phyloP scores from a whole-genome alignment of 2,329 filamentous ascomycete genomes.

The Aureobasidium sp. region DNA sequence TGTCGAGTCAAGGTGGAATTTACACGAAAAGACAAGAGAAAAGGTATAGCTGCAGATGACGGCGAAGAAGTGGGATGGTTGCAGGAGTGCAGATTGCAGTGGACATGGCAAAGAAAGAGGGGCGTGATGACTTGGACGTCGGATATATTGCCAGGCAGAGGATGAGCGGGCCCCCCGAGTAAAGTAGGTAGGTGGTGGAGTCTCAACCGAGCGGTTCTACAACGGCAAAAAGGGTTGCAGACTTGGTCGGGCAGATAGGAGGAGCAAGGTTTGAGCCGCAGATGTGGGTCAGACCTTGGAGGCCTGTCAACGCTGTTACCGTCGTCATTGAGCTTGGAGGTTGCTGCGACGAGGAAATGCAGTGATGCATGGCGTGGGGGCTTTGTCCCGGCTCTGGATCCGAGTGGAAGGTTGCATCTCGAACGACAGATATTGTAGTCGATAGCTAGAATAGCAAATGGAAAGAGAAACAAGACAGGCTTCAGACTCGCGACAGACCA shows the following conservation, averaged over 20 bases:
- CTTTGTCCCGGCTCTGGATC: background rate
- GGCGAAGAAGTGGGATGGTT: background rate
- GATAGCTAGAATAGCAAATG: background rate
- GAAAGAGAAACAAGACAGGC: background rate
- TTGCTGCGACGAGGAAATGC: background rate
- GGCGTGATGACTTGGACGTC: background rate
- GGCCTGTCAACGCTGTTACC: background rate
- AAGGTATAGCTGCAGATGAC: background rate
- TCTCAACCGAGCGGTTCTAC: slow-evolving; percentile 9
- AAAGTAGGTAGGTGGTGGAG: background rate
- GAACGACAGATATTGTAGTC: background rate
- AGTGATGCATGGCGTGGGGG: background rate
- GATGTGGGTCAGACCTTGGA: background rate
- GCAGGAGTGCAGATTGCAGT: background rate
- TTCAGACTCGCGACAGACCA: background rate
- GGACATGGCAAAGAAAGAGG: background rate
- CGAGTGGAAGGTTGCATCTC: background rate
- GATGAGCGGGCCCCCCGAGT: background rate
- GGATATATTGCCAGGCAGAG: background rate
- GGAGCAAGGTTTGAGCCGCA: slow-evolving; percentile 9
- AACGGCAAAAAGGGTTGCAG: slow-evolving; percentile 2
- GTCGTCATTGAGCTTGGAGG: background rate
- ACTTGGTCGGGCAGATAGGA: background rate
- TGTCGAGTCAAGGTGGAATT: background rate
- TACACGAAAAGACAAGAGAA: background rate